These are phyloP conservation scores for Anethum foeniculum DNA, from an alignment of 140 eudicot species.

Conservation along the genomic window DNA sequence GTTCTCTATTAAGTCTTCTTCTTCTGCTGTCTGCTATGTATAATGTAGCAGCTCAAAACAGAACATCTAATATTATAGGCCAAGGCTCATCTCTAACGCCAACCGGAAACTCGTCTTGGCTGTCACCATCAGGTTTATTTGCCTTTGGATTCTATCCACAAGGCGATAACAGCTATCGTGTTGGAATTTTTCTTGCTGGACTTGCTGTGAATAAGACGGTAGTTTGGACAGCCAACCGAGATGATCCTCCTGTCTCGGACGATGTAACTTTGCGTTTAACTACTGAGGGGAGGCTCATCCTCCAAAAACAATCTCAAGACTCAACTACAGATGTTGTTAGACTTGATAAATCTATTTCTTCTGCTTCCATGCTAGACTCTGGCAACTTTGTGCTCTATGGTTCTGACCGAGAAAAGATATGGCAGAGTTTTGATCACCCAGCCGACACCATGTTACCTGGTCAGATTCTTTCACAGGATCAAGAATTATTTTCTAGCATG, in stretches of 20 bases:
- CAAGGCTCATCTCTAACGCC: too few relatives aligned
- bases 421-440: constrained; percentile 51
- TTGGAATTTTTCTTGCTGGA: constrained; percentile 37
- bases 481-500: constrained; percentile 23
- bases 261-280: constrained; percentile 22
- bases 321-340: background rate
- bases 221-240: constrained; percentile 59
- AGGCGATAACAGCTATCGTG: constrained; percentile 24
- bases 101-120: constrained; percentile 27
- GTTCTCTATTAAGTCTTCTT: too few relatives aligned
- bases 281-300: constrained; percentile 29
- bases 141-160: constrained; percentile 33
- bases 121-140: constrained; percentile 41
- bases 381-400: constrained; percentile 47
- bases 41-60: too few relatives aligned
- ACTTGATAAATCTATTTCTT: background rate
- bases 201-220: constrained; percentile 30
- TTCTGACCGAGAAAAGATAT: constrained; percentile 15
- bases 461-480: constrained; percentile 9
- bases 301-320: constrained; percentile 1
- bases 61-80: too few relatives aligned
- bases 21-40: too few relatives aligned
- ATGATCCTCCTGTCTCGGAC: constrained; percentile 29
- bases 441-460: constrained; percentile 42
- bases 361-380: constrained; percentile 39